These are phyloP conservation scores for Ceratonia siliqua DNA, from an alignment of 306 rosid genomes.

Conservation along the genomic window DNA sequence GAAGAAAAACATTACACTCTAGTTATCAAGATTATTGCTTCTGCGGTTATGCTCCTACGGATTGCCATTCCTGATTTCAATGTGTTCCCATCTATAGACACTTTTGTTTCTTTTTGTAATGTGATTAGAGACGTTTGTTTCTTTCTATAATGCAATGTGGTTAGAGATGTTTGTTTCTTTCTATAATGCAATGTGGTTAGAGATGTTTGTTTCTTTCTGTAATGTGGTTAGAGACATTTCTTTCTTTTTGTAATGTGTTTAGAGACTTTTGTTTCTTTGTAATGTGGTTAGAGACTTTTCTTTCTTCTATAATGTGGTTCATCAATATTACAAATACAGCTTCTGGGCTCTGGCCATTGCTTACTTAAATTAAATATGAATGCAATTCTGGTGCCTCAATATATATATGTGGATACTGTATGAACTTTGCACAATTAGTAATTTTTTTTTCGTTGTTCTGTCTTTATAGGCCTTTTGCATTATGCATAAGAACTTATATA, in stretches of 20 bases:
- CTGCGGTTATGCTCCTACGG: not conserved
- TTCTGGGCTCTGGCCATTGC: not conserved
- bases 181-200: too few species aligned
- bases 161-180: too few species aligned
- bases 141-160: too few species aligned
- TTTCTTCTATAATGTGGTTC: not conserved
- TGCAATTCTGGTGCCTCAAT: not conserved
- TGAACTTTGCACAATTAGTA: not conserved
- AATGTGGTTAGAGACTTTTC: not conserved
- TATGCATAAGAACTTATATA: not conserved
- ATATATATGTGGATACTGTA: not conserved
- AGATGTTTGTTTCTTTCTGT: too few species aligned
- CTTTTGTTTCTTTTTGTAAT: too few species aligned
- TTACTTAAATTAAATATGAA: not conserved
- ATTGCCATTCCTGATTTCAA: not conserved
- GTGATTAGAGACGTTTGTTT: too few species aligned
- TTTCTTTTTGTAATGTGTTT: too few species aligned
- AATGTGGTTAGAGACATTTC: too few species aligned
- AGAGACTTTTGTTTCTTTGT: too few species aligned
- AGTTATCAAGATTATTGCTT: not conserved
- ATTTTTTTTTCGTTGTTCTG: not conserved
- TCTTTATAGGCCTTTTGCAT: not conserved
- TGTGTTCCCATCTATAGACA: not conserved
- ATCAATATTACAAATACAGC: not conserved
- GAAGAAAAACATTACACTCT: not conserved